Percentiles rank a stretch among this genome's conserved stretches.
Conservation (phyloP, 345 rosid genomes). For the Rhodamnia rubescens region DNA sequence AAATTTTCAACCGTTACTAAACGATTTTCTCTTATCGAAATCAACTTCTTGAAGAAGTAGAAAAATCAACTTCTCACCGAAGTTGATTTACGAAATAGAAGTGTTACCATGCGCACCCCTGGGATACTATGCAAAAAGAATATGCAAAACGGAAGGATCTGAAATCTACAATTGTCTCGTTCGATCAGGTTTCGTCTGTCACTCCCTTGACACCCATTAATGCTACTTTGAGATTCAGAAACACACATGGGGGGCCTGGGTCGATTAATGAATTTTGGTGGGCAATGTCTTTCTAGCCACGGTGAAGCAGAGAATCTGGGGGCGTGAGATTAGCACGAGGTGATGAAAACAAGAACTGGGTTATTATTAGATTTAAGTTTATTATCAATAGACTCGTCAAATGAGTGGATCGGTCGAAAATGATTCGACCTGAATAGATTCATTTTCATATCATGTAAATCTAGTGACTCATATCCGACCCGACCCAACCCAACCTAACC, state of each 20-base stretch:
- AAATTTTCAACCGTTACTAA: no score
- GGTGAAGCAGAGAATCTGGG: neutral
- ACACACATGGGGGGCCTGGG: neutral
- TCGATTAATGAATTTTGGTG: neutral
- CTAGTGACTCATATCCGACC: no score
- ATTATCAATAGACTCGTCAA: no score
- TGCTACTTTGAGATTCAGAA: neutral
- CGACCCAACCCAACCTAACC: rapidly evolving
- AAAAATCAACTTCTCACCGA: no score
- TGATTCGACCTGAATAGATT: no score
- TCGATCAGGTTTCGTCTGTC: neutral
- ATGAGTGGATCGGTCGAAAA: no score
- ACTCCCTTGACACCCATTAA: neutral
- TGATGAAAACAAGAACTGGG: neutral
- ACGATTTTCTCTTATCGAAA: no score
- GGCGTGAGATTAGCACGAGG: neutral
- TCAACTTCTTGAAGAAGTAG: no score
- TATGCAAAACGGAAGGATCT: neutral
- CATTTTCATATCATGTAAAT: no score
- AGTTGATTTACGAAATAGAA: no score
- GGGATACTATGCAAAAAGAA: neutral
- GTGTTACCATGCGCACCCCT: no score
- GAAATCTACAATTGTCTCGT: neutral
- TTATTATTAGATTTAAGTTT: neutral
- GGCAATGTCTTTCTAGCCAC: neutral